These are phyloP conservation scores for Botrytis deweyae DNA, from an alignment of 2,329 filamentous ascomycete species.

Conservation along the genomic window DNA sequence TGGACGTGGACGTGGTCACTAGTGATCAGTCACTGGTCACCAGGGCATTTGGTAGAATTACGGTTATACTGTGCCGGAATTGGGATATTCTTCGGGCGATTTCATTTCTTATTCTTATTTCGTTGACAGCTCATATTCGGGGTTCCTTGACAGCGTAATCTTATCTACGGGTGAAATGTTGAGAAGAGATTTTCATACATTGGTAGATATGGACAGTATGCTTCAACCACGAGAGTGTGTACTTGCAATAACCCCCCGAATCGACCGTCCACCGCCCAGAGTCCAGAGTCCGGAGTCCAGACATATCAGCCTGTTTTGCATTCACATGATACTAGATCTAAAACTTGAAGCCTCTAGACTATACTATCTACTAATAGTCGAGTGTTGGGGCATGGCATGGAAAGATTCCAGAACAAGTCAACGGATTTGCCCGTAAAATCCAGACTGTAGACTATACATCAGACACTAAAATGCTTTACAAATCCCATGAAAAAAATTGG, in stretches of 20 bases:
- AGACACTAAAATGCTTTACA: neutral
- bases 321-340: neutral
- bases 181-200: neutral
- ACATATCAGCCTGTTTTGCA: neutral
- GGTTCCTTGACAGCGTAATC: neutral
- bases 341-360: neutral
- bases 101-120: neutral
- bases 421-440: neutral
- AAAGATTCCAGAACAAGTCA: conserved; percentile 8
- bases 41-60: neutral
- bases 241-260: neutral
- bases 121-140: neutral
- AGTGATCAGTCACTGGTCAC: neutral
- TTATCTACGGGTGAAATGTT: neutral
- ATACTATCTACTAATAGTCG: neutral
- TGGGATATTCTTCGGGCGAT: neutral
- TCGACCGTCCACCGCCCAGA: neutral
- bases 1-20: neutral
- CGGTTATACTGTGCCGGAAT: neutral
- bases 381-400: too few relatives aligned
- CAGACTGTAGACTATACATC: neutral
- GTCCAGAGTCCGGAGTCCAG: neutral
- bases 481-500: neutral
- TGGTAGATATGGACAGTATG: too few relatives aligned
- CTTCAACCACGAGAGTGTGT: neutral